A percentile compares a stretch with the other conserved stretches of the same genome.
These are phyloP conservation scores for Verticillium klebahnii DNA, from an alignment of 2,329 filamentous ascomycete species.

Conservation along the genomic window DNA sequence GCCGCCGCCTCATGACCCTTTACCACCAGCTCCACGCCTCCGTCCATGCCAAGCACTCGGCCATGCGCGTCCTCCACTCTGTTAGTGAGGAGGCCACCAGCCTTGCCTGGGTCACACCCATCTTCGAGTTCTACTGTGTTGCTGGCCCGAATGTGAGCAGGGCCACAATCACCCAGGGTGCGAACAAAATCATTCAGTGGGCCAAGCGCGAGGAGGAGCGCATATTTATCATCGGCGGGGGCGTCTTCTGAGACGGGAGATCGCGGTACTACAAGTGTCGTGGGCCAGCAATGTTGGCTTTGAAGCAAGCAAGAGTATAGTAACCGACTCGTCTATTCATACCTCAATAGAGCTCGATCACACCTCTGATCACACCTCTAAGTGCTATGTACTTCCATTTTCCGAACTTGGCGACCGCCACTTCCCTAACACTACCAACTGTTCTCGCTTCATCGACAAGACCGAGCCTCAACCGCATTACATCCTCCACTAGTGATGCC, in stretches of 20 bases:
- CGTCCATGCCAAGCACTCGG: constrained; percentile 78
- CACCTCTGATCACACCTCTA: neutral
- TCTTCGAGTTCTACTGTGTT: constrained; percentile 95
- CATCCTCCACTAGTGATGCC: neutral
- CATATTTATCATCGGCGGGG: constrained; percentile 96
- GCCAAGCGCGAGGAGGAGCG: constrained; percentile 87
- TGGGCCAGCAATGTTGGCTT: neutral
- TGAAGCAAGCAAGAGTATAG: neutral
- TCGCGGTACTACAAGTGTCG: neutral
- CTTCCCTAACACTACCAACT: neutral
- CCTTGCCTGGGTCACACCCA: constrained; percentile 84
- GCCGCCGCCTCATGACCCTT: constrained; percentile 71
- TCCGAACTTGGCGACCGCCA: neutral
- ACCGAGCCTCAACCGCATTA: neutral
- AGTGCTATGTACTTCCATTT: neutral
- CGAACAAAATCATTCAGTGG: constrained; percentile 89
- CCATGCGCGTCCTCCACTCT: constrained; percentile 81
- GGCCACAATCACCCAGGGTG: constrained; percentile 71
- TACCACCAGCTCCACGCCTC: constrained; percentile 82
- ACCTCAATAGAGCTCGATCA: neutral
- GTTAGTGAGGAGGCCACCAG: constrained; percentile 71
- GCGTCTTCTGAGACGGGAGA: constrained; percentile 57
- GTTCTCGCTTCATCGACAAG: neutral
- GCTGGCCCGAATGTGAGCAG: constrained; percentile 67
- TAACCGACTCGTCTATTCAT: neutral